Percentiles rank a stretch among this genome's conserved stretches.
Evolutionary conservation across 805 yeast genomes (phyloP).

Genomic region (Lachancea quebecensis): DNA sequence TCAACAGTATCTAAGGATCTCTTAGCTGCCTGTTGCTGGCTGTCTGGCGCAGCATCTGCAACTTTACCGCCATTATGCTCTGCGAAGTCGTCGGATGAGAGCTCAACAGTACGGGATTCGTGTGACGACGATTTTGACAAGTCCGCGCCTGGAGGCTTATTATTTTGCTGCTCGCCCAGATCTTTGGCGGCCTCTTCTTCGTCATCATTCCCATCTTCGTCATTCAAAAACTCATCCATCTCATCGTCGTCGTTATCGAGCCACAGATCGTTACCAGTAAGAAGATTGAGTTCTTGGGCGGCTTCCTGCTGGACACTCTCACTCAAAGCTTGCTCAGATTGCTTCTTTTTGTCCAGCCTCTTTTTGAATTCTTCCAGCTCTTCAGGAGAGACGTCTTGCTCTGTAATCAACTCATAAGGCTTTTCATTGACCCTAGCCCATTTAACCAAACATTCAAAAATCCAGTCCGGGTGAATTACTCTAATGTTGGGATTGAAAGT

Average conservation of each 20-base stretch:
- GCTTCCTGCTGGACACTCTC: slow-evolving; percentile 15
- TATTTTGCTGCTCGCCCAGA: too few relatives aligned
- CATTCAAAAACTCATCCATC: slow-evolving; percentile 28
- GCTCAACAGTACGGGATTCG: too few relatives aligned
- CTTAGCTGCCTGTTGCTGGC: not conserved
- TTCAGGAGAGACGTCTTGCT: slow-evolving; percentile 39
- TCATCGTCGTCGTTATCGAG: slow-evolving; percentile 29
- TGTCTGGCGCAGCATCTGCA: too few relatives aligned
- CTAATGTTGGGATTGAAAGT: slow-evolving; percentile 53
- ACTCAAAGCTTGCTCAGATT: slow-evolving; percentile 28
- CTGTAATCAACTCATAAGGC: slow-evolving; percentile 49
- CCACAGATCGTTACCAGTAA: slow-evolving; percentile 30
- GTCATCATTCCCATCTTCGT: slow-evolving; percentile 16
- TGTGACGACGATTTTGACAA: too few relatives aligned
- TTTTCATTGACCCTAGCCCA: slow-evolving; percentile 69
- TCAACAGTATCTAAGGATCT: not conserved
- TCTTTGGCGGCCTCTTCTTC: slow-evolving; percentile 7
- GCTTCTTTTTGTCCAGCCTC: slow-evolving; percentile 31
- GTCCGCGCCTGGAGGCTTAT: too few relatives aligned
- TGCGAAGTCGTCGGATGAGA: too few relatives aligned
- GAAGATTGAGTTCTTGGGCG: slow-evolving; percentile 17
- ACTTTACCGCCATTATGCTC: too few relatives aligned
- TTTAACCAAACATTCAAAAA: slow-evolving; percentile 71
- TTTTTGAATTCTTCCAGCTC: slow-evolving; percentile 32
- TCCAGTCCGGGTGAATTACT: slow-evolving; percentile 89